Evolutionary conservation across 2,329 filamentous ascomycete genomes (phyloP), one percentile per base, ranked within the genome.

Genomic region (Aspergillus ustus): DNA sequence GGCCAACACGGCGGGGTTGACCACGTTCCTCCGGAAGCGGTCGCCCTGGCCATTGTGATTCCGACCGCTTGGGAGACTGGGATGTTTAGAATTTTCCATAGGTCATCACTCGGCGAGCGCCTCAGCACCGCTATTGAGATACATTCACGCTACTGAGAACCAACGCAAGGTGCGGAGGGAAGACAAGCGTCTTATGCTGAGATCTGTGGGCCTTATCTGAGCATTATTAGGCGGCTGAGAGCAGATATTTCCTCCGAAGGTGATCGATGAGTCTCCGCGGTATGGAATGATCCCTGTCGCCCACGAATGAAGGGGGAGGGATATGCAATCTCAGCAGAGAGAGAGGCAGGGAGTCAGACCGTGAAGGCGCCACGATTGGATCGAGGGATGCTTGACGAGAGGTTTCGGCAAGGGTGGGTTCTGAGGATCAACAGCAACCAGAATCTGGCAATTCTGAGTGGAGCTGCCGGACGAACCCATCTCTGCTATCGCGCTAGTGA

Each of bases 11-110:
- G 57, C 45, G 53, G 62, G 40, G 20, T 56, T 55, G 31, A 20
- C 17, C 55, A 19, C n/a, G 19, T 51, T 55, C 34, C 31, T 20
- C 43, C 37, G 55, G 44, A 40, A 50, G 11, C 28, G 52, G 4
- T 52, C 44, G 29, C 11, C 4, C n/a, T 22, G 43, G 34, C 31
- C 57, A 58, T 55, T 20, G 46, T 50, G 58, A 40, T 45, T 45
- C 44, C 28, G 53, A 29, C 25, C 17, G 43, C 55, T 55, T 19
- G 48, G 11, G 31, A 34, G 11, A 19, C 45, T 31, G 7, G 22
- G 37, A 13, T 31, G n/a, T 52, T 63, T 61, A 40, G 29, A 13
- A 44, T 37, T 17, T 25, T 62, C 60, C 60, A 65, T 65, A 9
- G 31, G 49, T 57, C 29, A 2, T 46, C 28, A 22, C 5, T 28